Conservation (phyloP, 2,329 filamentous ascomycete species). For the Phyllosticta paracitricarpa region DNA sequence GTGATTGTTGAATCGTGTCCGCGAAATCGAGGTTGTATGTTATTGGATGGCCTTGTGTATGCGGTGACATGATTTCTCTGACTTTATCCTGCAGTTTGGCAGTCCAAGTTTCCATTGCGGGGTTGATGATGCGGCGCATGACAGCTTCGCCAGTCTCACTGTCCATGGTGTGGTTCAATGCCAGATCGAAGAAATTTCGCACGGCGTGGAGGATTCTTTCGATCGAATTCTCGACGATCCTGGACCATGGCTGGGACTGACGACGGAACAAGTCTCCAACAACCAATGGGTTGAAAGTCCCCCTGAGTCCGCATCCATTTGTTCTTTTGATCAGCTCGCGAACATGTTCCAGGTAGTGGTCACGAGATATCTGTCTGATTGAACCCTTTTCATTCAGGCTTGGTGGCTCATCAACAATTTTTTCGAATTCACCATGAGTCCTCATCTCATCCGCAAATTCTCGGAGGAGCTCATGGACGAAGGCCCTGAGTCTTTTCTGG, state of each 20-base stretch:
- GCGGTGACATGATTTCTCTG: constrained; percentile 34
- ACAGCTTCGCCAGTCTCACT: constrained; percentile 31
- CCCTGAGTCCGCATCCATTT: constrained; percentile 48
- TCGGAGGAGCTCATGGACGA: constrained; percentile 38
- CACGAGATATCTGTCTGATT: constrained; percentile 22
- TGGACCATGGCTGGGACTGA: constrained; percentile 47
- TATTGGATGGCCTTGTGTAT: constrained; percentile 40
- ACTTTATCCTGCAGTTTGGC: constrained; percentile 32
- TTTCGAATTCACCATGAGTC: constrained; percentile 28
- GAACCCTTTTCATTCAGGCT: neutral
- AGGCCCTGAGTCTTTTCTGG: constrained; percentile 39
- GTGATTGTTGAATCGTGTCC: constrained; percentile 11
- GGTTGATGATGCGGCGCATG: constrained; percentile 29
- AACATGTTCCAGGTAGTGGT: neutral
- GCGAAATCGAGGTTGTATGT: constrained; percentile 44
- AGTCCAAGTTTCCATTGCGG: constrained; percentile 30
- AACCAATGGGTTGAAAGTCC: constrained; percentile 50
- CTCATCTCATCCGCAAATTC: constrained; percentile 37
- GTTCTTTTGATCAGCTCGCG: constrained; percentile 17
- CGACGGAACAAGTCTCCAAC: constrained; percentile 50
- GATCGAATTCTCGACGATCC: constrained; percentile 29
- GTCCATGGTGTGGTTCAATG: constrained; percentile 30
- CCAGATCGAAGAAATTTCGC: constrained; percentile 25
- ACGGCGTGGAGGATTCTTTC: constrained; percentile 24
- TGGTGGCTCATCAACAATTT: constrained; percentile 18